Conservation (phyloP, 2,329 filamentous ascomycete genomes). For the Aspergillus sojae region DNA sequence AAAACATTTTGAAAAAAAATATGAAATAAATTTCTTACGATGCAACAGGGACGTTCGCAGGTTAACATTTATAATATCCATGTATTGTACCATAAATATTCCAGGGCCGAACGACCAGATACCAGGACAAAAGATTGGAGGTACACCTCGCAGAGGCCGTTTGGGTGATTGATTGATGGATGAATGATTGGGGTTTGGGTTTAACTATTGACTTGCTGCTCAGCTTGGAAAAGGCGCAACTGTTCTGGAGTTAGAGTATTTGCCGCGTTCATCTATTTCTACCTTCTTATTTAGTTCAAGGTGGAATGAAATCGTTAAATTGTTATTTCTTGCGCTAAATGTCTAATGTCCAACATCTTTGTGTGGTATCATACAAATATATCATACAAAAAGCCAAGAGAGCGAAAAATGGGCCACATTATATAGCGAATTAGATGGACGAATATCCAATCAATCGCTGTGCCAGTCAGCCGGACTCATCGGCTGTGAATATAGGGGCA, state of each 20-base stretch:
- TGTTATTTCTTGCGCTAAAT: not conserved
- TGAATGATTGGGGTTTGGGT: constrained; percentile 26
- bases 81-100: constrained; percentile 26
- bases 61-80: constrained; percentile 22
- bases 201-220: constrained; percentile 12
- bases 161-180: constrained; percentile 8
- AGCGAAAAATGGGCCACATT: not conserved
- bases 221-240: constrained; percentile 35
- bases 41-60: constrained; percentile 5
- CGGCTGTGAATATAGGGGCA: constrained; percentile 10
- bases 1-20: constrained; percentile 3
- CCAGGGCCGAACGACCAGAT: constrained; percentile 9
- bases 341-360: not conserved
- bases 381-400: not conserved
- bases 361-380: not conserved
- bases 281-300: not conserved
- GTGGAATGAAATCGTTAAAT: not conserved
- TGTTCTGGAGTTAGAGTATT: constrained; percentile 20
- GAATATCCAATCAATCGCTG: not conserved
- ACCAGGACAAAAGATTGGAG: constrained; percentile 3
- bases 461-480: constrained; percentile 13
- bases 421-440: not conserved
- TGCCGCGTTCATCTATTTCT: constrained; percentile 3
- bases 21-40: constrained; percentile 5
- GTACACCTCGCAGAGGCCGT: not conserved